phyloP scores from a whole-genome alignment of 2,329 filamentous ascomycete species.

The Fusarium proliferatum region DNA sequence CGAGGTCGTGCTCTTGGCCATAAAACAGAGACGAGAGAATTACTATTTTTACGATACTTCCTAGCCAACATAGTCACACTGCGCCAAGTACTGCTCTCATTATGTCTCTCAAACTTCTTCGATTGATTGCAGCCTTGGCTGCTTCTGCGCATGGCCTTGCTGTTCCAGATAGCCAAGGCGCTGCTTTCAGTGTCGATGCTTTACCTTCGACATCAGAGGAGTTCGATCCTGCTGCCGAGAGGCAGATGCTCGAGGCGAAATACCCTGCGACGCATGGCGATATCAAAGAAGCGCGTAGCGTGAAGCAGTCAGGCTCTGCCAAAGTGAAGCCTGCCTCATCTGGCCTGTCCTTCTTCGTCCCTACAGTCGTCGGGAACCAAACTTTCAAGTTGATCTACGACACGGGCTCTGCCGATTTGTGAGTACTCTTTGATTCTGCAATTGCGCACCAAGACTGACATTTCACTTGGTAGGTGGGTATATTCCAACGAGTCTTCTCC shows the following conservation, averaged over 20 bases:
- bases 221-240: neutral
- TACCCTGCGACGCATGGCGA: fast-evolving
- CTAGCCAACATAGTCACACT: no score
- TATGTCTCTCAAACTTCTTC: neutral
- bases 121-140: neutral
- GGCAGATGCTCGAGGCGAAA: neutral
- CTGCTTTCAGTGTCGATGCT: neutral
- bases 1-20: no score
- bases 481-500: neutral
- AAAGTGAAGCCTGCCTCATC: neutral
- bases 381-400: neutral
- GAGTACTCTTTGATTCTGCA: neutral
- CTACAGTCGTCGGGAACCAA: neutral
- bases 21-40: neutral
- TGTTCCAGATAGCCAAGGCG: neutral
- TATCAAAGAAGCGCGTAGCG: neutral
- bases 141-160: neutral
- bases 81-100: neutral
- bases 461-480: fast-evolving
- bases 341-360: neutral
- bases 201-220: neutral
- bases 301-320: neutral
- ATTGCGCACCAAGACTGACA: neutral
- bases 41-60: neutral
- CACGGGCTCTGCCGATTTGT: neutral